Conservation (phyloP, 1,284 basidiomycete genomes). For the Singerocomus inundabilis region DNA sequence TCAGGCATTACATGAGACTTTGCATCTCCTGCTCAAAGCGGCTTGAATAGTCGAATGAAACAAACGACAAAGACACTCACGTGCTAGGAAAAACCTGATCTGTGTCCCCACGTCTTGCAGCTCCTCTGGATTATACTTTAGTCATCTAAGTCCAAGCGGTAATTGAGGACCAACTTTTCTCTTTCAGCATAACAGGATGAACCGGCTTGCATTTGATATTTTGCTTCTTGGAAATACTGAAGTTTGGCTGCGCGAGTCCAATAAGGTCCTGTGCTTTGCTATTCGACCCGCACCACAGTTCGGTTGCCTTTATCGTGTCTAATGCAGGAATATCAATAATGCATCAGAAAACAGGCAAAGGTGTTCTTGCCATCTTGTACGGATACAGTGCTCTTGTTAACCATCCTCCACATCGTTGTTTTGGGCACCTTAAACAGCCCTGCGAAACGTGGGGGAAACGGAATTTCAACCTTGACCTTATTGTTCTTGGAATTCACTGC, state of each 20-base stretch:
- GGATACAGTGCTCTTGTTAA: not conserved
- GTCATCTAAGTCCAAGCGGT: not conserved
- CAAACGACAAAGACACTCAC: not conserved
- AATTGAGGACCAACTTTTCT: not conserved
- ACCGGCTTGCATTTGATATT: constrained; percentile 7
- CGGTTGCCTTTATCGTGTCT: constrained; percentile 7
- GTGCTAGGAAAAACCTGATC: constrained; percentile 13
- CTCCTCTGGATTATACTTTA: not conserved
- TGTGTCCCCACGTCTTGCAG: constrained; percentile 1
- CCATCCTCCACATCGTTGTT: not conserved
- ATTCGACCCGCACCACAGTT: not conserved
- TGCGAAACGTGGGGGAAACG: not conserved
- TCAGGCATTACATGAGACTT: not conserved
- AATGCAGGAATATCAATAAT: not conserved
- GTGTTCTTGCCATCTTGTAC: not conserved
- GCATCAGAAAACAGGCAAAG: no score
- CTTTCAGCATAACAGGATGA: not conserved
- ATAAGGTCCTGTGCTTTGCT: not conserved
- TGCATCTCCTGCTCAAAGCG: not conserved
- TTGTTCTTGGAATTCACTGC: not conserved
- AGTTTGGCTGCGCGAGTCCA: not conserved
- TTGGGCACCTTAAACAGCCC: not conserved
- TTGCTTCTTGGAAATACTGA: not conserved
- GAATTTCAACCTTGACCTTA: not conserved
- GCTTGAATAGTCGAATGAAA: not conserved